Percentiles rank a stretch among this genome's conserved stretches.
Evolutionary conservation across 345 rosid genomes (phyloP).

Genomic region (Gossypium ekmanianum): DNA sequence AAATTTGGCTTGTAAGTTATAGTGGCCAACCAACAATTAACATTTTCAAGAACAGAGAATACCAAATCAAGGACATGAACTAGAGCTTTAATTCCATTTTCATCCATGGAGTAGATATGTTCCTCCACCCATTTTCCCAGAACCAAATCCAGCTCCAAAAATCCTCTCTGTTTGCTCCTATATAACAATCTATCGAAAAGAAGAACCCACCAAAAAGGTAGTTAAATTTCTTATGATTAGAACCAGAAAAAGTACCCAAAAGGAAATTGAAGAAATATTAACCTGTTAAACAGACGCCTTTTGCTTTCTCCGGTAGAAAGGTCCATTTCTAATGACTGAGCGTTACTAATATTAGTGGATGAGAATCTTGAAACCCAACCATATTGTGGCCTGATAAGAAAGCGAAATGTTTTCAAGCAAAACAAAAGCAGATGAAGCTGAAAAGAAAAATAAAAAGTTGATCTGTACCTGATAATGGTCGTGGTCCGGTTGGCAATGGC

Average conservation of each 20-base stretch:
- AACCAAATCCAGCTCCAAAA: conserved; percentile 85
- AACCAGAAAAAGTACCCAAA: neutral
- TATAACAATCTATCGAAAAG: conserved; percentile 54
- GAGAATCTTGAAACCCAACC: conserved; percentile 44
- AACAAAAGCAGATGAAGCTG: neutral
- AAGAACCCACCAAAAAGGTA: neutral
- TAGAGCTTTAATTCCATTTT: conserved; percentile 62
- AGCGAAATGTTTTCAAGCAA: neutral
- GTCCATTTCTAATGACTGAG: conserved; percentile 42
- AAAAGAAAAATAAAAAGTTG: neutral
- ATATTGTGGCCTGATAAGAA: conserved; percentile 36
- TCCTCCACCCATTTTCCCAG: conserved; percentile 93
- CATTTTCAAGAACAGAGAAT: neutral
- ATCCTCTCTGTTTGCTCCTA: conserved; percentile 93
- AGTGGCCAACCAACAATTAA: neutral
- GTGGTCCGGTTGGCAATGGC: conserved; percentile 22
- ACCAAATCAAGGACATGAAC: conserved; percentile 82
- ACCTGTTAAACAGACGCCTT: conserved; percentile 75
- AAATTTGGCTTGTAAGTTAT: neutral
- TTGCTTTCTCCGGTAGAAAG: conserved; percentile 70
- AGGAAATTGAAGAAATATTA: neutral
- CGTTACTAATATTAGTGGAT: conserved; percentile 21
- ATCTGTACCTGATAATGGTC: conserved; percentile 23
- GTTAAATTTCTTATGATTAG: neutral
- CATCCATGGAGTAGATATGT: conserved; percentile 68